Evolutionary conservation across 2,329 filamentous ascomycete genomes (phyloP).

Genomic region (Aaosphaeria pasadenensis): DNA sequence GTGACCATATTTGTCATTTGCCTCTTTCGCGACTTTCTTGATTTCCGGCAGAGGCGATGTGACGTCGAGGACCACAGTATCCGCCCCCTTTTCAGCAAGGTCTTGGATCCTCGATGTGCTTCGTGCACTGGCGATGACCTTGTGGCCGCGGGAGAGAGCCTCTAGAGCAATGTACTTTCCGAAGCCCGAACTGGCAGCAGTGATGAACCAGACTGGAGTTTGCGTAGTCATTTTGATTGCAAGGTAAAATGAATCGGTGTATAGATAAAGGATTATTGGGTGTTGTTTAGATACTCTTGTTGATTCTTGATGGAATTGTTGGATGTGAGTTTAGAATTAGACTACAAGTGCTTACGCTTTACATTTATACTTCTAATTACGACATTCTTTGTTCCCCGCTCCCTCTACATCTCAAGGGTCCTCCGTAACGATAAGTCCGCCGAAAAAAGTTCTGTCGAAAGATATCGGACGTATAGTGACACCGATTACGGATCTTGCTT

Average conservation of each 20-base stretch:
- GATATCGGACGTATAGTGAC: no score
- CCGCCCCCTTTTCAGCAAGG: constrained; percentile 35
- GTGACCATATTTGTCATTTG: constrained; percentile 38
- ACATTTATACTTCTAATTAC: no score
- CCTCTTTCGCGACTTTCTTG: constrained; percentile 34
- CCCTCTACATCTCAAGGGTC: no score
- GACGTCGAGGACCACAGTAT: constrained; percentile 41
- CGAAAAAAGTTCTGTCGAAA: no score
- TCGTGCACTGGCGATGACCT: constrained; percentile 49
- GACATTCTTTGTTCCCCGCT: no score
- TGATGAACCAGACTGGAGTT: constrained; percentile 48
- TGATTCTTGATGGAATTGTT: no score
- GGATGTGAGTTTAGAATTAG: no score
- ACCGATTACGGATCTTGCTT: no score
- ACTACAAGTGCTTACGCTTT: no score
- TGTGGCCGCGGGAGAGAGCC: constrained; percentile 44
- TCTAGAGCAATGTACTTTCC: constrained; percentile 45
- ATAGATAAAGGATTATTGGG: no score
- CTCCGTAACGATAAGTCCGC: no score
- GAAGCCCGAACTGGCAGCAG: constrained; percentile 48
- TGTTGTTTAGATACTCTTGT: no score
- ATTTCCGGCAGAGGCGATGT: constrained; percentile 34
- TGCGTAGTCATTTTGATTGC: constrained; percentile 10
- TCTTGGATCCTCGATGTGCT: constrained; percentile 33
- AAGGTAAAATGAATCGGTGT: not conserved